These are phyloP conservation scores for Musa itinerans DNA, from an alignment of 176 grass and related monocot genomes.

Conservation along the genomic window DNA sequence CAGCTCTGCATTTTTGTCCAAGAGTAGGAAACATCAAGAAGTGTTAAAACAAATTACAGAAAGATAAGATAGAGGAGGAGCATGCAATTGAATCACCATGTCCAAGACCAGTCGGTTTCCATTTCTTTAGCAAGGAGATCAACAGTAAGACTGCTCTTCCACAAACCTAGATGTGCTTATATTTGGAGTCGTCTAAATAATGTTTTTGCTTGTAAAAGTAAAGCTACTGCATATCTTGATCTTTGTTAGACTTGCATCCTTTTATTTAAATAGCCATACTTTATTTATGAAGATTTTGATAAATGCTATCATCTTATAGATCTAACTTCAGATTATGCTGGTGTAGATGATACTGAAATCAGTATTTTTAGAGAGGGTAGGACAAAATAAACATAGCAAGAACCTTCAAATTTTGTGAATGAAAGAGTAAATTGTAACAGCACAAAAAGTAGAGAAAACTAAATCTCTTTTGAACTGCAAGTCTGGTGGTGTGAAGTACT, in stretches of 20 bases:
- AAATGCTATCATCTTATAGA: background rate
- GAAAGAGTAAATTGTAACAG: background rate
- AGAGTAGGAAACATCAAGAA: background rate
- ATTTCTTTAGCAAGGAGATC: no score
- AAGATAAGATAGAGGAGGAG: background rate
- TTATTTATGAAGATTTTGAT: background rate
- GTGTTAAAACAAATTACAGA: conserved; percentile 3
- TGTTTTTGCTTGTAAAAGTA: no score
- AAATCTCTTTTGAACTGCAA: no score
- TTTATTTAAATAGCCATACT: no score
- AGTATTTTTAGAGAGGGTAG: background rate
- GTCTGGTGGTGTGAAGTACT: no score
- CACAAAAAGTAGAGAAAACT: background rate
- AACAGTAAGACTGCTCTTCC: no score
- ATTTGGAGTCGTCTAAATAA: no score
- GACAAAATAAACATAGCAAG: conserved; percentile 10
- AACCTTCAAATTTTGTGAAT: background rate
- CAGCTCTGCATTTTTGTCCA: conserved; percentile 27
- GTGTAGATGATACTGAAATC: background rate
- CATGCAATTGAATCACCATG: background rate
- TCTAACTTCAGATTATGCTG: background rate
- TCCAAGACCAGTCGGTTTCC: no score
- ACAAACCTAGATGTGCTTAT: no score
- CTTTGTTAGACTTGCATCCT: no score
- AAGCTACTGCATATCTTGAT: no score